phyloP scores from a whole-genome alignment of 1,139 yeast genomes.

The Entelexis paramagnoliae region DNA sequence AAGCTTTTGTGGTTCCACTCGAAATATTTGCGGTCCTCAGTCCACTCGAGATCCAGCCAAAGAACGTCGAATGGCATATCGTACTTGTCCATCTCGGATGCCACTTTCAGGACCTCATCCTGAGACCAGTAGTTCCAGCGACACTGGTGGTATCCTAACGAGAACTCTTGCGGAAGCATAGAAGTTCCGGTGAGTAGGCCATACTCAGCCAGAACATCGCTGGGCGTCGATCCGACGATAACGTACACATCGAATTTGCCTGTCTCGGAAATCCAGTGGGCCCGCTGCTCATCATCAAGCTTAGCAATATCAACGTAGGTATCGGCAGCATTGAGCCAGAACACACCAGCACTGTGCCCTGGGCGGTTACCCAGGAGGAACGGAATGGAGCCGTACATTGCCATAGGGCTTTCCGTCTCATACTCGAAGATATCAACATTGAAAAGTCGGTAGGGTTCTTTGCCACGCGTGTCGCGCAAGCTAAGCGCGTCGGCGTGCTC shows the following conservation, averaged over 20 bases:
- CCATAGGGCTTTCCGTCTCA: slow-evolving; percentile 65
- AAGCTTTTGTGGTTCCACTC: slow-evolving; percentile 76
- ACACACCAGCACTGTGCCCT: slow-evolving; percentile 50
- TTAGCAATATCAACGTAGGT: slow-evolving; percentile 67
- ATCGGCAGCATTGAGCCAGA: slow-evolving; percentile 92
- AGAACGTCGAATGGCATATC: slow-evolving; percentile 82
- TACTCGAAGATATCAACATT: slow-evolving; percentile 95
- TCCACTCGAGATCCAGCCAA: slow-evolving; percentile 92
- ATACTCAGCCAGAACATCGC: slow-evolving; percentile 50
- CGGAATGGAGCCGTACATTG: slow-evolving; percentile 95
- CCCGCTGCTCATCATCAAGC: slow-evolving; percentile 32
- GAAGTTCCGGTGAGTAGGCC: slow-evolving; percentile 68
- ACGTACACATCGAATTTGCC: slow-evolving; percentile 72
- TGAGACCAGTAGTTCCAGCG: slow-evolving; percentile 95
- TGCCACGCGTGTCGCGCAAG: slow-evolving; percentile 52
- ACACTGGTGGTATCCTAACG: slow-evolving; percentile 90
- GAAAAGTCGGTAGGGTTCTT: slow-evolving; percentile 71
- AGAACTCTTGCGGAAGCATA: slow-evolving; percentile 63
- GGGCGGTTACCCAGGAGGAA: slow-evolving; percentile 62
- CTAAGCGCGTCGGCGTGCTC: slow-evolving; percentile 82
- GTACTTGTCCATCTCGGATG: slow-evolving; percentile 56
- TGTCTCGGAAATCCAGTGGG: slow-evolving; percentile 89
- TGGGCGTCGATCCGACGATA: slow-evolving; percentile 54
- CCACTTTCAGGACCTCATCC: slow-evolving; percentile 65
- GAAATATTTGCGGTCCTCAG: slow-evolving; percentile 75